phyloP scores from a whole-genome alignment of 2,329 filamentous ascomycete genomes.

The Leptodontidium sp. region DNA sequence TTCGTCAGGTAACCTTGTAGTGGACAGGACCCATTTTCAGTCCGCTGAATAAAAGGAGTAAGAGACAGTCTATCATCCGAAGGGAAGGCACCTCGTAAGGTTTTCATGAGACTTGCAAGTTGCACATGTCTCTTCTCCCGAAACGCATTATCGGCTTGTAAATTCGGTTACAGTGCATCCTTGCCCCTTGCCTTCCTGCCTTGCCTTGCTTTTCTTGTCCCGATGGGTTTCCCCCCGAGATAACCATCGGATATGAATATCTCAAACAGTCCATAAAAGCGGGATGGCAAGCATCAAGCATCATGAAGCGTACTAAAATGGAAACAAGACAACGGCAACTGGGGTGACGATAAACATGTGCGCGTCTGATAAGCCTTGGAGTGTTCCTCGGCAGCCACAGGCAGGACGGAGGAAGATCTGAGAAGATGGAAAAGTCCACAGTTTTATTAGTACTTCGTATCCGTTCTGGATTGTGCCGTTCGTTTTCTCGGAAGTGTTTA shows the following conservation, averaged over 20 bases:
- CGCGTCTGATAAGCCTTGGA: not conserved
- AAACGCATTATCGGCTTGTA: no score
- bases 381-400: not conserved
- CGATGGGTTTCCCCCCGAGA: not conserved
- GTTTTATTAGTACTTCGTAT: not conserved
- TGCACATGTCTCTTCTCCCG: no score
- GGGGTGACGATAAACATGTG: constrained; percentile 11
- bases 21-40: no score
- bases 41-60: no score
- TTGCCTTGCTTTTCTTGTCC: not conserved
- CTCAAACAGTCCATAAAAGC: not conserved
- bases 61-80: no score
- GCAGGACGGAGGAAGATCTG: not conserved
- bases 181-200: not conserved
- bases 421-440: not conserved
- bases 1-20: no score
- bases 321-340: not conserved
- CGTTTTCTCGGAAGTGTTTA: not conserved
- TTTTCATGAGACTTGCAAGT: no score
- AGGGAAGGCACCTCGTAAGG: no score
- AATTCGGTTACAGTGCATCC: no score
- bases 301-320: not conserved
- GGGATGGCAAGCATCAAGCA: not conserved
- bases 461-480: not conserved
- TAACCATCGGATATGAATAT: not conserved